These are phyloP conservation scores for Epichloe amarillans DNA, from an alignment of 2,329 filamentous ascomycete species.

Conservation along the genomic window DNA sequence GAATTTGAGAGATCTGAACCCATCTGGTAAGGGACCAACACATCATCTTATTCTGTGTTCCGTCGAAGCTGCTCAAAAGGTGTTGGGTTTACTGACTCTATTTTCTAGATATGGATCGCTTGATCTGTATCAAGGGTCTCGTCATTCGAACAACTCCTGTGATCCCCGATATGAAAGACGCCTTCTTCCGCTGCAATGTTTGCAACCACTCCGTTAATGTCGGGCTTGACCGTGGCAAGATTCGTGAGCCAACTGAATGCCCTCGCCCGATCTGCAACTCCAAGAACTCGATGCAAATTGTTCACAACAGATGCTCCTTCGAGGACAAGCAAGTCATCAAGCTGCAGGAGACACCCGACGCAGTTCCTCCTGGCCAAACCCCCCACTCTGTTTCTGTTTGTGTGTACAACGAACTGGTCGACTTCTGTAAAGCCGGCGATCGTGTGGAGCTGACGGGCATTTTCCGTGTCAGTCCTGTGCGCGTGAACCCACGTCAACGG, in stretches of 20 bases:
- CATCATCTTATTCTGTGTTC: background rate
- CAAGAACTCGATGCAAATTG: constrained; percentile 94
- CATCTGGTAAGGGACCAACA: constrained; percentile 42
- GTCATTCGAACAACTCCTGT: constrained; percentile 93
- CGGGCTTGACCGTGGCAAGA: constrained; percentile 88
- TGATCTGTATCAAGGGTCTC: constrained; percentile 87
- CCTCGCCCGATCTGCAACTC: constrained; percentile 68
- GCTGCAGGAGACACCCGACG: constrained; percentile 92
- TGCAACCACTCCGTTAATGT: constrained; percentile 88
- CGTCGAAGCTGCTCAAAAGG: background rate
- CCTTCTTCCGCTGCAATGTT: constrained; percentile 89
- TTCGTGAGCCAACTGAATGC: constrained; percentile 84
- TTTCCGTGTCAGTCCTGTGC: constrained; percentile 86
- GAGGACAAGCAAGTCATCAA: constrained; percentile 99
- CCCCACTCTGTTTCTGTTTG: constrained; percentile 94
- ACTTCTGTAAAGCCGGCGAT: constrained; percentile 96
- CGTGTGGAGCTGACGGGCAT: constrained; percentile 92
- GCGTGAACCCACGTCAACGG: constrained; percentile 84
- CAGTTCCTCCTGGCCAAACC: constrained; percentile 87
- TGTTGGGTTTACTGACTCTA: background rate
- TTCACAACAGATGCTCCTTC: constrained; percentile 91
- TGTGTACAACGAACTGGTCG: constrained; percentile 91
- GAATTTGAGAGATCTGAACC: constrained; percentile 89
- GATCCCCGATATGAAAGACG: constrained; percentile 98
- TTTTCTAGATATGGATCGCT: constrained; percentile 72